phyloP scores from a whole-genome alignment of 2,329 filamentous ascomycete genomes.

The Metarhizium sp. region DNA sequence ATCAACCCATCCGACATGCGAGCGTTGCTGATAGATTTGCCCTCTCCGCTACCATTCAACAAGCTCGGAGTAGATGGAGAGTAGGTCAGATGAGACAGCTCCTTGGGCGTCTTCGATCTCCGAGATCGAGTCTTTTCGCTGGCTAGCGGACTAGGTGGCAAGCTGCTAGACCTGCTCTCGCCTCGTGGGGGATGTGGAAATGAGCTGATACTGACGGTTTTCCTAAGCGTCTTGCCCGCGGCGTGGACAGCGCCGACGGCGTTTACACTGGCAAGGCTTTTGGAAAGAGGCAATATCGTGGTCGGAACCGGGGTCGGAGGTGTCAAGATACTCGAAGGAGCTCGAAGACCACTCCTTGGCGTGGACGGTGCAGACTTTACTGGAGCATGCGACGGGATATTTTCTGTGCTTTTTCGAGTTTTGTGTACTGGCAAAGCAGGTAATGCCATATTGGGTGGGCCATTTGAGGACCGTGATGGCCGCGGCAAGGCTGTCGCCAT shows the following conservation, averaged over 20 bases:
- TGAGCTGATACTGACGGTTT: conserved; percentile 85
- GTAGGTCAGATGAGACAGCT: conserved; percentile 40
- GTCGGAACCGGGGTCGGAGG: conserved; percentile 45
- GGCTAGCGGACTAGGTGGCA: conserved; percentile 52
- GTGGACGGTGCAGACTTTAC: conserved; percentile 35
- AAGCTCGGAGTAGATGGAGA: conserved; percentile 56
- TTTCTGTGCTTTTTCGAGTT: conserved; percentile 56
- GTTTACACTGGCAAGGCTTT: conserved; percentile 45
- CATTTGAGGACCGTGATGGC: conserved; percentile 56
- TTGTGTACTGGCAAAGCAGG: conserved; percentile 67
- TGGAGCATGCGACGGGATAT: conserved; percentile 26
- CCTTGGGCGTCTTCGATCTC: conserved; percentile 48
- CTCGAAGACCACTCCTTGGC: conserved; percentile 48
- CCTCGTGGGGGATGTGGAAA: conserved; percentile 84
- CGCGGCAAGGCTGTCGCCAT: conserved; percentile 52
- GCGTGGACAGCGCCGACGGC: conserved; percentile 48
- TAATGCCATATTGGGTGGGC: conserved; percentile 61
- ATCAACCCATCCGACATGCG: conserved; percentile 67
- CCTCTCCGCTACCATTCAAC: conserved; percentile 69
- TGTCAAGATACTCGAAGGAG: conserved; percentile 44
- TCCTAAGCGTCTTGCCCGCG: conserved; percentile 63
- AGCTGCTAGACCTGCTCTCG: conserved; percentile 46
- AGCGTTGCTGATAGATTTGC: conserved; percentile 58
- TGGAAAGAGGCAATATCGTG: conserved; percentile 46
- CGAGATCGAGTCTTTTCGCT: conserved; percentile 39